A percentile compares a stretch with the other conserved stretches of the same genome.
phyloP scores from a whole-genome alignment of 768 basidiomycete species.

The Rhizopogon vinicolor region DNA sequence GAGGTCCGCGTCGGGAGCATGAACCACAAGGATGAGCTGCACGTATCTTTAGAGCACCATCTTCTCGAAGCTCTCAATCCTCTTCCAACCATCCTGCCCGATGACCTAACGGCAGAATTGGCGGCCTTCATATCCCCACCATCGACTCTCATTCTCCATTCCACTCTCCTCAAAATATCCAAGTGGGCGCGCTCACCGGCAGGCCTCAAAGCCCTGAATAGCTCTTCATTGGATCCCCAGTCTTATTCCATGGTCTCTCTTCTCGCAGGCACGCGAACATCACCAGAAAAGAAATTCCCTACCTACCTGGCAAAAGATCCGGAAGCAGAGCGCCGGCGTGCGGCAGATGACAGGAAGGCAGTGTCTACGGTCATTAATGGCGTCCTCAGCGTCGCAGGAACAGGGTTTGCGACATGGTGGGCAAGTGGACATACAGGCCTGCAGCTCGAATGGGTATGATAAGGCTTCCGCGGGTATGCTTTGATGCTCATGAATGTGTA shows the following conservation, averaged over 20 bases:
- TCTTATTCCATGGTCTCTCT: constrained; percentile 69
- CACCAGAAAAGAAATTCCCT: constrained; percentile 70
- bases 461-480: constrained; percentile 4
- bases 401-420: constrained; percentile 70
- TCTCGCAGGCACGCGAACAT: constrained; percentile 75
- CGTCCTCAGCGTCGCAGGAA: constrained; percentile 61
- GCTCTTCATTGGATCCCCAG: constrained; percentile 39
- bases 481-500: constrained; percentile 4
- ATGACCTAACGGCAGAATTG: constrained; percentile 38
- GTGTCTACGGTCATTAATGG: constrained; percentile 71
- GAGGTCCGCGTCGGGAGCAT: background rate
- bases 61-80: constrained; percentile 44
- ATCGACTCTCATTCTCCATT: constrained; percentile 52
- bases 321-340: constrained; percentile 42
- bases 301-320: constrained; percentile 41
- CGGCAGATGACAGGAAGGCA: constrained; percentile 53
- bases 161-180: constrained; percentile 53
- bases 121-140: constrained; percentile 28
- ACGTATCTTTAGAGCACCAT: constrained; percentile 67
- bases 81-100: constrained; percentile 43
- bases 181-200: constrained; percentile 60
- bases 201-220: constrained; percentile 38
- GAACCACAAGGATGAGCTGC: constrained; percentile 27
- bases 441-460: constrained; percentile 72
- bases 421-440: constrained; percentile 59